Evolutionary conservation across 2,329 filamentous ascomycete genomes (phyloP), one percentile per base, ranked within the genome.

Genomic region (Verticillium alfalfae): DNA sequence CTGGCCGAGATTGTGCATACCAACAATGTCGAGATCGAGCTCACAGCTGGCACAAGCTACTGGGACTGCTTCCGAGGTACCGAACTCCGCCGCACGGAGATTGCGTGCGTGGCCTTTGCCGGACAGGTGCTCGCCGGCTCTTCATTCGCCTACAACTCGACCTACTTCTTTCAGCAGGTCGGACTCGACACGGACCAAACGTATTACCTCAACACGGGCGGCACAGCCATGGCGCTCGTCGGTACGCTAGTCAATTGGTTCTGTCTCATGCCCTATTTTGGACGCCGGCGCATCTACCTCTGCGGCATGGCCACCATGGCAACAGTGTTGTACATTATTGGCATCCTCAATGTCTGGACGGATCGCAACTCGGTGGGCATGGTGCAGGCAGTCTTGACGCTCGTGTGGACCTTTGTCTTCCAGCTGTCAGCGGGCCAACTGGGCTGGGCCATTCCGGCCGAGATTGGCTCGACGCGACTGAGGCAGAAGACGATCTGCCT

Each of bases 231-330:
- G 74, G 78, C 65, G 64, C 75, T 70, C 72, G 67, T 78, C 3
- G 81, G 78, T 3, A 81, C 78, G 0, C 66, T 80, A 0, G 61
- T 75, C 2, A 79, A 78, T 2, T 84, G 79, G 80, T 62, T 73
- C 7, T 59, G 67, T 10, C 63, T 78, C 45, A 37, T 64, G 10
- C 69, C 70, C 0, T 67, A 73, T 2, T 75, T 81, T 58, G 81
- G 81, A 31, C 75, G 81, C 18, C 75, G 79, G 3, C 75, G 72
- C 1, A 71, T 81, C 3, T 78, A 83, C 60, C 70, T 81, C 26
- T 68, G 68, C 31, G 81, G 81, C n/a, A 75, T 79, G 38, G 73
- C 75, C 2, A 68, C 71, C 31, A 73, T 83, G 75, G 66, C 69
- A 61, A 2, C 65, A 39, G 70, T 73, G 0, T 71, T 80, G 1